Percentiles rank a stretch among this genome's conserved stretches.
phyloP scores from a whole-genome alignment of 1,284 basidiomycete genomes.

The Trichosporon faecale region DNA sequence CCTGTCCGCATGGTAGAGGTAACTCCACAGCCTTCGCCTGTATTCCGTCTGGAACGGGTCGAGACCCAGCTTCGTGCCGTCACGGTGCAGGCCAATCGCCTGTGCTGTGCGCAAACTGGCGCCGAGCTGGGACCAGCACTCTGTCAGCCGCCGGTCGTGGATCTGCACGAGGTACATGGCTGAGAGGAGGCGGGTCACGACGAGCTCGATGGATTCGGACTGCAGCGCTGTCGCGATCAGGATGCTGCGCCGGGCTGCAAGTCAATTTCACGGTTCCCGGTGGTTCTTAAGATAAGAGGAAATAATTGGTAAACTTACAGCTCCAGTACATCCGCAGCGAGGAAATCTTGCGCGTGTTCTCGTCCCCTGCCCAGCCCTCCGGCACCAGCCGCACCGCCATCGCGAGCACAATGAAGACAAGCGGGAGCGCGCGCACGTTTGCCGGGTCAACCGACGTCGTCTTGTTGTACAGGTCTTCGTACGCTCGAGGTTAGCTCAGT shows the following conservation, averaged over 20 bases:
- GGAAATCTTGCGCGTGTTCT: slow-evolving; percentile 67
- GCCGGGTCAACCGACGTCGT: slow-evolving; percentile 71
- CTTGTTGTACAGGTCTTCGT: slow-evolving; percentile 72
- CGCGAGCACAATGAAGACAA: slow-evolving; percentile 90
- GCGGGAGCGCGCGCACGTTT: slow-evolving; percentile 80
- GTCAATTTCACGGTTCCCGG: slow-evolving; percentile 15
- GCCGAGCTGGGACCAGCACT: slow-evolving; percentile 93
- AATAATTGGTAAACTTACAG: slow-evolving; percentile 60
- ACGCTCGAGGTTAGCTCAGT: slow-evolving; percentile 53
- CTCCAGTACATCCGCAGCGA: slow-evolving; percentile 90
- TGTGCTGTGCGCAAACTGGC: slow-evolving; percentile 90
- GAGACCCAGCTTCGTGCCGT: slow-evolving; percentile 69
- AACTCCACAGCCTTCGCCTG: slow-evolving; percentile 86
- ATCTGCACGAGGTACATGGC: slow-evolving; percentile 82
- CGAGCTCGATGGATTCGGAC: slow-evolving; percentile 81
- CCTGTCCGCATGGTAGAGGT: slow-evolving; percentile 87
- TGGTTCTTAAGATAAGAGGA: not conserved
- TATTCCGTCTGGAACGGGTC: slow-evolving; percentile 76
- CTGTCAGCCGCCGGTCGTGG: slow-evolving; percentile 55
- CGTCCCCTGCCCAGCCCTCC: slow-evolving; percentile 74
- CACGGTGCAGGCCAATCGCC: slow-evolving; percentile 86
- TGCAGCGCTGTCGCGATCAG: slow-evolving; percentile 86
- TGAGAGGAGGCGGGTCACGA: slow-evolving; percentile 82
- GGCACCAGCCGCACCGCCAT: slow-evolving; percentile 81
- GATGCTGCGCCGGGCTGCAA: slow-evolving; percentile 73